Evolutionary conservation across 2,329 filamentous ascomycete genomes (phyloP), one percentile per base, ranked within the genome.

Genomic region (Paracoccidioides brasiliensis): DNA sequence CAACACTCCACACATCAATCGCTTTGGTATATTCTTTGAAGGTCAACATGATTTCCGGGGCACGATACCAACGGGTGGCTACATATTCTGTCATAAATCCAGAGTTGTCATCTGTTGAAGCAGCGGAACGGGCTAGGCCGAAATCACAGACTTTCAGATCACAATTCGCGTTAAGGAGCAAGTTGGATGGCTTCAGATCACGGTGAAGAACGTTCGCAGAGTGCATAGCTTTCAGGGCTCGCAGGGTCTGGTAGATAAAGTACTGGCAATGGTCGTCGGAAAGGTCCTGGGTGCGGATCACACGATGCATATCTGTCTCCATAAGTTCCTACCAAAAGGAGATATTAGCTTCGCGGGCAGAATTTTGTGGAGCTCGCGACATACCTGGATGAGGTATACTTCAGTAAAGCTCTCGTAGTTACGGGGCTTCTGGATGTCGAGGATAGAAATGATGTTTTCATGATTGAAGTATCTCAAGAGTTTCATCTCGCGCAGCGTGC

Each of bases 61-160:
- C 93, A 73, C 93, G 90, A 75, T 98, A 98, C 93, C 93, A 98
- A 67, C 93, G 85, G 49, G 93, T 98, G 53, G 93, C 93, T 56
- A 98, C 93, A 70, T 98, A 98, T 94, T 98, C 93, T 14, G 93
- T 98, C 93, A 98, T 98, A 81, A 98, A 98, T 28, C 93, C 93
- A n/a, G 91, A 96, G 75, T 98, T 98, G 73, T 98, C 93, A 69
- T 98, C 93, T 63, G 94, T 94, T 8, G 91, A 96, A 7, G 93
- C 93, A 10, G 93, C 93, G 8, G 91, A 97, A 67, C 90, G 85
- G 51, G 93, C 93, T 56, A 98, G 82, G 68, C 93, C 93, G 67
- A 98, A 98, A 72, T 98, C 93, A 75, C 93, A 98, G 64, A 98
- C 93, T 75, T 98, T 98, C 64, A 98, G 79, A 75, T 98, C 93